Conservation (phyloP, 2,329 filamentous ascomycete genomes). For the Paecilomyces dactylethromorphus region DNA sequence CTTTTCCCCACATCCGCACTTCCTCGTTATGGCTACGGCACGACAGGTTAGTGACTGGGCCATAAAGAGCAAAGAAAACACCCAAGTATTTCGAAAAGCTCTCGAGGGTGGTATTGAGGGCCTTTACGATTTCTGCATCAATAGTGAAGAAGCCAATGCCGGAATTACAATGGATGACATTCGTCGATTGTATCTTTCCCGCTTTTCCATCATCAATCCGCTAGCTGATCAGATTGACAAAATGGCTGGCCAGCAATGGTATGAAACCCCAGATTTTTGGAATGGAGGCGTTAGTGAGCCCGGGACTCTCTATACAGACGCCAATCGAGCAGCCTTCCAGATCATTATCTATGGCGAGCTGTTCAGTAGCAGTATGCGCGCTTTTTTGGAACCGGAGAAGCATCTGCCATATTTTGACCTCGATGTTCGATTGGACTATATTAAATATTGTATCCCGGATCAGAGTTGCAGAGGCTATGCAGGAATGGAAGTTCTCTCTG, state of each 20-base stretch:
- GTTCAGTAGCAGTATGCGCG: constrained; percentile 18
- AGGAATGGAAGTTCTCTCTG: constrained; percentile 1
- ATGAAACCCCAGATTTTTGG: constrained; percentile 19
- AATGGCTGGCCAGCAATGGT: constrained; percentile 25
- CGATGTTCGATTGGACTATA: constrained; percentile 19
- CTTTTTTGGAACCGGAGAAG: constrained; percentile 10
- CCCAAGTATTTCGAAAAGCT: constrained; percentile 10
- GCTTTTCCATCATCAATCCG: constrained; percentile 25
- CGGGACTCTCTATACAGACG: constrained; percentile 17
- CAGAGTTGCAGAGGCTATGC: constrained; percentile 4
- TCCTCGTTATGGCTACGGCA: constrained; percentile 27
- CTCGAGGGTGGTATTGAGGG: constrained; percentile 23
- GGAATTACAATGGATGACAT: constrained; percentile 26
- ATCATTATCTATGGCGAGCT: constrained; percentile 26
- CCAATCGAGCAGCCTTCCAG: constrained; percentile 19
- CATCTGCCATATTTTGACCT: constrained; percentile 7
- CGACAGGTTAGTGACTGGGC: constrained; percentile 28
- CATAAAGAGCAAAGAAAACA: constrained; percentile 8
- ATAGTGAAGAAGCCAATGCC: constrained; percentile 8
- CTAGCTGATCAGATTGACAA: constrained; percentile 26
- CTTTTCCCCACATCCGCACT: constrained; percentile 31
- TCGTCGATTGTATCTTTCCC: constrained; percentile 17
- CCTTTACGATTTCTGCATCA: constrained; percentile 21
- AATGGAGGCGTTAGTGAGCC: constrained; percentile 23
- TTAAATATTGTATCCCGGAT: constrained; percentile 25